Evolutionary conservation across 495 filamentous ascomycete species (phyloP), one percentile per base, ranked within the genome.

Genomic region (Xylaria sp.): DNA sequence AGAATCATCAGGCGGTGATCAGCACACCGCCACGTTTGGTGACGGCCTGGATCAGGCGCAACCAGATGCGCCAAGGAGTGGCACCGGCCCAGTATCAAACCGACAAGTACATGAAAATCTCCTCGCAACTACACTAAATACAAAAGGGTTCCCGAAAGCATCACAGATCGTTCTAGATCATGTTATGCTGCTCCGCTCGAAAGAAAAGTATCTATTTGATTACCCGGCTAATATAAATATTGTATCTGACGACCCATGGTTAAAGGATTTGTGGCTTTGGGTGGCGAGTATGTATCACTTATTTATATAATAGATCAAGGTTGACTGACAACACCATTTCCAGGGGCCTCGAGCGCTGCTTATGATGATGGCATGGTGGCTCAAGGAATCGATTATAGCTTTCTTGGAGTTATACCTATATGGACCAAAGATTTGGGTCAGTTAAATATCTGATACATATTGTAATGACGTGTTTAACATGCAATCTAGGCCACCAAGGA

Each of bases 151-250:
- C 7, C 77, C 83, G 5, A 79, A 75, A 53, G 70, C 79, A 68
- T 82, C 80, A 29, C 81, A 83, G 14, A 74, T 72, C 12, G 67
- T 82, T 1, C 50, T 85, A 1, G 83, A 86, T 43, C 83, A 86
- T 63, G 69, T 71, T 8, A 85, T 84, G 80, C 78, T 85, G 7
- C 73, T 84, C 70, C 85, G 87, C 26, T 81, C 92, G 67, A 86
- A 86, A 68, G 90, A 92, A 76, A 92, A 92, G 1, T 98, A 98
- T 76, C 82, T 93, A 1, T 94, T 97, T 73, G 86, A 97, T 76
- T 91, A 86, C 70, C 74, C 79, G 14, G 87, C 82, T 37, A 98
- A 97, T 74, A 86, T 85, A 69, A 75, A 85, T 9, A 88, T 97
- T 31, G 80, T 92, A 1, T 79, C 84, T 1, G 90, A 95, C 73